These are phyloP conservation scores for Rhizophagus sp. DNA, from an alignment of 192 early-diverging fungal genomes.

Conservation along the genomic window DNA sequence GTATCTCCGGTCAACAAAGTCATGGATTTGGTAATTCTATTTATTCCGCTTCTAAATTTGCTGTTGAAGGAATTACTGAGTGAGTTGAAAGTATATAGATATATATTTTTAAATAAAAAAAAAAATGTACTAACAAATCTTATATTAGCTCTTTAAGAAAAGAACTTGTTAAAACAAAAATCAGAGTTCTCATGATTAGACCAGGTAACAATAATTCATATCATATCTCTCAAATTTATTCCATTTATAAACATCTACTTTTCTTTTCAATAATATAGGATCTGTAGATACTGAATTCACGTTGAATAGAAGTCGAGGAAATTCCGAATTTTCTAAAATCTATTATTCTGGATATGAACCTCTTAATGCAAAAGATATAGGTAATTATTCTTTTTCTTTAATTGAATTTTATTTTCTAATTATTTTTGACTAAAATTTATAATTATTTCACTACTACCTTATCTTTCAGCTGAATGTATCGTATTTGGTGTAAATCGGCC, in stretches of 20 bases:
- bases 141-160: conserved; percentile 16
- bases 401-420: not conserved
- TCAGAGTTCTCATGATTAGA: conserved; percentile 21
- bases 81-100: not conserved
- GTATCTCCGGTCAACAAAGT: conserved; percentile 60
- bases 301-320: not conserved
- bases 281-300: conserved; percentile 18
- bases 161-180: conserved; percentile 19
- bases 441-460: no score
- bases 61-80: conserved; percentile 77
- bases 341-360: conserved; percentile 28
- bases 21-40: conserved; percentile 71
- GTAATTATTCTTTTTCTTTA: not conserved
- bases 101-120: not conserved
- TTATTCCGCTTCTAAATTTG: conserved; percentile 85
- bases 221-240: not conserved
- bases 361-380: conserved; percentile 20
- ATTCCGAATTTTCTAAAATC: not conserved
- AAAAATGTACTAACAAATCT: not conserved
- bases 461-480: conserved; percentile 58
- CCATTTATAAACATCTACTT: not conserved
- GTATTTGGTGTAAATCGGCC: conserved; percentile 79
- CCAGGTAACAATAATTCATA: conserved; percentile 20
- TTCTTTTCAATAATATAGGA: not conserved
- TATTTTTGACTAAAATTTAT: no score